phyloP scores from a whole-genome alignment of 345 rosid genomes.

The rapeseed (Brassica napus) region Da-Ae NC_063442.1:36406501-36407000 shows the following conservation, averaged over 20 bases:
- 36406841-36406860: neutral
- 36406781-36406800: too few relatives aligned
- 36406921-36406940: slow-evolving; percentile 39
- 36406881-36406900: neutral
- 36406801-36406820: neutral
- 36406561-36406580: neutral
- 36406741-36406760: neutral
- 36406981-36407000: slow-evolving; percentile 31
- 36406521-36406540: slow-evolving; percentile 67
- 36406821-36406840: neutral
- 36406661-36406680: slow-evolving; percentile 16
- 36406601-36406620: slow-evolving; percentile 47
- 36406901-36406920: slow-evolving; percentile 25
- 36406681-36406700: slow-evolving; percentile 34
- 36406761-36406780: slow-evolving; percentile 7
- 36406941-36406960: slow-evolving; percentile 24
- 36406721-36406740: slow-evolving; percentile 39
- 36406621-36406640: slow-evolving; percentile 5
- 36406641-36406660: slow-evolving; percentile 36
- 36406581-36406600: slow-evolving; percentile 44
- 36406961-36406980: slow-evolving; percentile 36
- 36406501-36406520: neutral
- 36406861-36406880: neutral
- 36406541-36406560: slow-evolving; percentile 83
- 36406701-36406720: slow-evolving; percentile 39